Evolutionary conservation across 2,329 filamentous ascomycete genomes (phyloP).

Genomic region (Clarireedia sp.): DNA sequence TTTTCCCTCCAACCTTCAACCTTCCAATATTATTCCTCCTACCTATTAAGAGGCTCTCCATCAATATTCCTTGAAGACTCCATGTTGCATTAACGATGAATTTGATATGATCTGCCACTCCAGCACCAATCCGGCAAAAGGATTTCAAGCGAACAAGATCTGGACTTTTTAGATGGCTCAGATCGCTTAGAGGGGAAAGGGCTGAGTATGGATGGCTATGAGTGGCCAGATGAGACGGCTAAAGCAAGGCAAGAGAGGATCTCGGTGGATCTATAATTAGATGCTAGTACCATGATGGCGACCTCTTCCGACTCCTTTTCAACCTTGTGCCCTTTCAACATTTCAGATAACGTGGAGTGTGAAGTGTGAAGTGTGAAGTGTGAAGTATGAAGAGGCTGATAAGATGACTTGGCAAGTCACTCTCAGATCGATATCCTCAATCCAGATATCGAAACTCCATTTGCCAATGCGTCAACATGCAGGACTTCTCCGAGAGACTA

Average conservation of each 20-base stretch:
- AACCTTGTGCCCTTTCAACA: not conserved
- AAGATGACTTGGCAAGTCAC: not conserved
- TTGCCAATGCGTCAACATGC: too few relatives aligned
- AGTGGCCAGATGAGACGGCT: not conserved
- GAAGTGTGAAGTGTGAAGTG: not conserved
- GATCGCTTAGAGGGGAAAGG: too few relatives aligned
- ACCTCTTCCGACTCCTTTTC: not conserved
- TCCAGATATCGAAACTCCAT: too few relatives aligned
- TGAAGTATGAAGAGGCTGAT: not conserved
- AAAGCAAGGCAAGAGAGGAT: not conserved
- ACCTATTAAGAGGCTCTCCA: too few relatives aligned
- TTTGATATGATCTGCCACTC: not conserved
- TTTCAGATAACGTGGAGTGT: not conserved
- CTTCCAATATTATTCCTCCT: too few relatives aligned
- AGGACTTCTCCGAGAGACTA: too few relatives aligned
- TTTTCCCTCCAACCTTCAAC: too few relatives aligned
- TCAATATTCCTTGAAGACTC: too few relatives aligned
- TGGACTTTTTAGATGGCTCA: not conserved
- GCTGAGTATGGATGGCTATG: too few relatives aligned
- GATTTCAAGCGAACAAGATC: not conserved
- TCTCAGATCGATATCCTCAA: too few relatives aligned
- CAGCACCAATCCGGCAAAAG: not conserved
- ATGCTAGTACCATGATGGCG: too few relatives aligned
- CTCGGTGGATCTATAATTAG: slow-evolving; percentile 4
- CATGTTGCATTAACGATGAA: not conserved